phyloP scores from a whole-genome alignment of 1,284 basidiomycete genomes.

The Microbotryum lychnidis-dioicae region DNA sequence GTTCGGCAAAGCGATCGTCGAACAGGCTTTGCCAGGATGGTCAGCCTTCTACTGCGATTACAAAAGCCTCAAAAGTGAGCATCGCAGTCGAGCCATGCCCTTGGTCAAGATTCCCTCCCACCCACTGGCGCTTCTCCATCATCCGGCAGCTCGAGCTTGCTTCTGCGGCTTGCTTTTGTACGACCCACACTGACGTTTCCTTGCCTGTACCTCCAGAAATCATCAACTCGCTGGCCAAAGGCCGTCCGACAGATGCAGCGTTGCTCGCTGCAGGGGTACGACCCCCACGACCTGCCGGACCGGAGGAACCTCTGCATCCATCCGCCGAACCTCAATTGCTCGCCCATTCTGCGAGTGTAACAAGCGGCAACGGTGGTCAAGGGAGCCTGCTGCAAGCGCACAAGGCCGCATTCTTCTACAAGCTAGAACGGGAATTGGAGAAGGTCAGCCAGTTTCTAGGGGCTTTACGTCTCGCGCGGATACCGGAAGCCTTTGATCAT shows the following conservation, averaged over 20 bases:
- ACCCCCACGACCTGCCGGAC: constrained; percentile 44
- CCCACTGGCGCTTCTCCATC: not conserved
- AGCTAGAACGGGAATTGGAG: constrained; percentile 92
- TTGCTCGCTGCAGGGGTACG: constrained; percentile 74
- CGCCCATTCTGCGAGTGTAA: constrained; percentile 18
- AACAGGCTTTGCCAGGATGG: constrained; percentile 96
- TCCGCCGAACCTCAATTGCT: constrained; percentile 28
- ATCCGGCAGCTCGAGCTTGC: not conserved
- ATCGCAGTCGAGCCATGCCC: constrained; percentile 8
- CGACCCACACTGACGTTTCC: not conserved
- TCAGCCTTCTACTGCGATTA: constrained; percentile 94
- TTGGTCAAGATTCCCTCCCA: not conserved
- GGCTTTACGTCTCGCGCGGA: not conserved
- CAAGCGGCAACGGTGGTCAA: constrained; percentile 25
- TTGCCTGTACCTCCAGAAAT: constrained; percentile 48
- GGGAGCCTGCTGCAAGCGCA: constrained; percentile 69
- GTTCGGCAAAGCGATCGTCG: constrained; percentile 98
- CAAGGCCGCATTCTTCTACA: constrained; percentile 98
- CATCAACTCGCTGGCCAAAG: constrained; percentile 92
- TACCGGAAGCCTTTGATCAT: not conserved
- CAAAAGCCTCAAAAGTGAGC: constrained; percentile 83
- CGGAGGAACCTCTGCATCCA: constrained; percentile 22
- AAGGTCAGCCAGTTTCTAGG: constrained; percentile 61
- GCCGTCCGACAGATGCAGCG: constrained; percentile 80
- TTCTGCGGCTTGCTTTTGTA: too few relatives aligned